phyloP scores from a whole-genome alignment of 495 filamentous ascomycete species.

The Aspergillus funiculosus region DNA sequence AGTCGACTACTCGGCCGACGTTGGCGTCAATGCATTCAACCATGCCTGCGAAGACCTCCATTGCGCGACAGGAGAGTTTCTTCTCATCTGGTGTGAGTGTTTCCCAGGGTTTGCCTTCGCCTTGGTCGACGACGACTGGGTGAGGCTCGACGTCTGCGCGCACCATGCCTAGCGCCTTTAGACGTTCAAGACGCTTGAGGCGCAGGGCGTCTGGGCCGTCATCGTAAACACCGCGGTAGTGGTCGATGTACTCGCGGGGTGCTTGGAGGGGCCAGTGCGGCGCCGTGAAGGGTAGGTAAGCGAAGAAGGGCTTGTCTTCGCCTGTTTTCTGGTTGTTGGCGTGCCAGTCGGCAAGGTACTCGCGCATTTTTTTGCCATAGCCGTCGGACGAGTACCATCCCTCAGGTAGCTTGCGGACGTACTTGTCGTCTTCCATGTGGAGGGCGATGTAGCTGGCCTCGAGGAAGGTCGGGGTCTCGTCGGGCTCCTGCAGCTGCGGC shows the following conservation, averaged over 20 bases:
- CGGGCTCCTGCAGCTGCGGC: conserved; percentile 44
- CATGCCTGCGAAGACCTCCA: conserved; percentile 62
- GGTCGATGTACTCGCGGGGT: conserved; percentile 45
- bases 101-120: conserved; percentile 49
- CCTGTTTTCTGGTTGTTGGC: conserved; percentile 23
- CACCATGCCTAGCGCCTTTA: conserved; percentile 49
- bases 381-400: conserved; percentile 53
- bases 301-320: conserved; percentile 53
- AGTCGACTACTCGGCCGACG: conserved; percentile 53
- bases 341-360: conserved; percentile 50
- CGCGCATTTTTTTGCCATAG: conserved; percentile 48
- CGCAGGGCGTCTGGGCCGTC: conserved; percentile 51
- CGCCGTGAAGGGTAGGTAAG: conserved; percentile 53
- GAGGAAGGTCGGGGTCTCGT: conserved; percentile 46
- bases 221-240: conserved; percentile 53
- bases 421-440: conserved; percentile 54
- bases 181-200: conserved; percentile 41
- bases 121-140: conserved; percentile 48
- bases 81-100: conserved; percentile 46
- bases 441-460: conserved; percentile 50
- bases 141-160: conserved; percentile 47
- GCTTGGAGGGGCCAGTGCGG: conserved; percentile 60
- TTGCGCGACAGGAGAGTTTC: conserved; percentile 47
- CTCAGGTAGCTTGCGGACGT: conserved; percentile 48
- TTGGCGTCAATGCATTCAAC: conserved; percentile 58